Base-by-base conservation (phyloP, 108 stramenopile species). In the Conticribra guillardii region DNA sequence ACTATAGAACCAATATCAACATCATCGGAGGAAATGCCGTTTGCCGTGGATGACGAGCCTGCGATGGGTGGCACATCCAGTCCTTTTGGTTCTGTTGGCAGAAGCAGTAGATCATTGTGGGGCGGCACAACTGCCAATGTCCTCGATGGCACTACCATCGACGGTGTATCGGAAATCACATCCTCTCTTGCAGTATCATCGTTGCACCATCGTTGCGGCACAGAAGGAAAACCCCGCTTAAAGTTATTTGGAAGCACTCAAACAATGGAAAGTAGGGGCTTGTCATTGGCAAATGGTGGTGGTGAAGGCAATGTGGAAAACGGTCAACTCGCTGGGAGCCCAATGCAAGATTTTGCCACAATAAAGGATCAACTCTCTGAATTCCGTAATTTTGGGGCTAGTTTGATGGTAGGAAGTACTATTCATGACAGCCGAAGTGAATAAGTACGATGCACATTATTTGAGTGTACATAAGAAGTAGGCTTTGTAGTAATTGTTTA, bases 11-110 rank as follows among this genome's bases (percentile, higher is more conserved):
- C 47, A 52, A 23, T 54, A 18, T 19, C 19, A 34, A n/a, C 30
- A 23, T n/a, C 37, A 53, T 44, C 51, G 16, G 74, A 80, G 15
- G 73, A 80, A 23, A 63, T 80, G 69, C 79, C 79, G 29, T 80
- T 80, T 71, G 79, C 79, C 7, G 74, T 62, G 21, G 79, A 80
- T 33, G 74, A 75, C 58, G 68, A 66, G 24, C 76, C 62, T 26
- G 55, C 51, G 49, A 54, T 69, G 4, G 23, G 67, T 4, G 37
- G 19, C 17, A 45, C 62, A 27, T 56, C 62, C 21, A 67, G 51
- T 47, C 74, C 56, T 47, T 44, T 64, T 32, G 33, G 28, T 16
- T 28, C 54, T 17, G 52, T 41, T 53, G 52, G 56, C 22, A 58
- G 0, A 4, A 63, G 58, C 41, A 67, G 70, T 24, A 70, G 65